Conservation (phyloP, 495 filamentous ascomycete species). For the Pseudotulostoma volvatum region DNA sequence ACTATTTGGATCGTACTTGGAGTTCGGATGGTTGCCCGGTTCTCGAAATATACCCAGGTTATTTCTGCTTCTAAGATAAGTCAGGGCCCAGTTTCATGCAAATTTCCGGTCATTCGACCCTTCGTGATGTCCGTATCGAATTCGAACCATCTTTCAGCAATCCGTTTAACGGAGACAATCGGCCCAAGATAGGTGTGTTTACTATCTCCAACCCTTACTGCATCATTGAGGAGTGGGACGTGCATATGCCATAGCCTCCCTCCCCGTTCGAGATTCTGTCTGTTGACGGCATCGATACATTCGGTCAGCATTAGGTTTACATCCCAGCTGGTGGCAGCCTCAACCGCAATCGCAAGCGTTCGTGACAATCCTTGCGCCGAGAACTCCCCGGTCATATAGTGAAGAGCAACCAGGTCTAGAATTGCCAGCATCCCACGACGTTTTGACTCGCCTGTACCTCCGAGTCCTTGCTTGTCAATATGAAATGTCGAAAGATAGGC, state of each 20-base stretch:
- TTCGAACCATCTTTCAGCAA: constrained; percentile 59
- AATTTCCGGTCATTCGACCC: not conserved
- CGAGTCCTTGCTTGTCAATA: not conserved
- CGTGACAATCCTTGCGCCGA: constrained; percentile 67
- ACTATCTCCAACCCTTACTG: constrained; percentile 34
- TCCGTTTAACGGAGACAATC: constrained; percentile 44
- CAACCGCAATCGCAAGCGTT: constrained; percentile 50
- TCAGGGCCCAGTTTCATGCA: not conserved
- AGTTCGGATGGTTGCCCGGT: constrained; percentile 9
- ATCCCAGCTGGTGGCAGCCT: constrained; percentile 32
- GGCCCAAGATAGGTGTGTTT: constrained; percentile 47
- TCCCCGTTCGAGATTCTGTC: constrained; percentile 14
- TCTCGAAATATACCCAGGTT: constrained; percentile 6
- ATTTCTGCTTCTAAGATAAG: constrained; percentile 2
- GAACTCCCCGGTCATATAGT: constrained; percentile 61
- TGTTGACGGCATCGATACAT: constrained; percentile 19
- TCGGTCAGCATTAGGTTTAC: constrained; percentile 28
- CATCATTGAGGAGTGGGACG: constrained; percentile 48
- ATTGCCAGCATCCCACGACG: constrained; percentile 34
- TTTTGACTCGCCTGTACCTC: not conserved
- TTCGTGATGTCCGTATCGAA: constrained; percentile 23
- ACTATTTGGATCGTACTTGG: constrained; percentile 13
- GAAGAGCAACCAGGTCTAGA: constrained; percentile 49
- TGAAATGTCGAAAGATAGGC: constrained; percentile 49
- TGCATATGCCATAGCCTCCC: constrained; percentile 33